Conservation (phyloP, 345 rosid genomes). For the Pistacia vera region DNA sequence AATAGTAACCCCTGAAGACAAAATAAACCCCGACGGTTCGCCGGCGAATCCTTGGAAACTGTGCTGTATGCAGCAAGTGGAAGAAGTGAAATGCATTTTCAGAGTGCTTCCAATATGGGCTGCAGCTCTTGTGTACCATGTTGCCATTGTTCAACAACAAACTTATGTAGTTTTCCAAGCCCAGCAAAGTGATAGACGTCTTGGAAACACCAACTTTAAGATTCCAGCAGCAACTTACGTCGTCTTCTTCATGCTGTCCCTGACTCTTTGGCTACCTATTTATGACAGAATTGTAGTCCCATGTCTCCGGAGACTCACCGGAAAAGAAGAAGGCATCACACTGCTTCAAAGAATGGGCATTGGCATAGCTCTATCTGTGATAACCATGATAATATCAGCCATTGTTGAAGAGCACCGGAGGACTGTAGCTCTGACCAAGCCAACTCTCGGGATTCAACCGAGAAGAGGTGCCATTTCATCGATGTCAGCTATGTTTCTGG, state of each 20-base stretch:
- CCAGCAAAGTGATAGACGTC: constrained; percentile 37
- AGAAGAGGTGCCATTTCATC: constrained; percentile 52
- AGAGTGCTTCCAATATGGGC: constrained; percentile 54
- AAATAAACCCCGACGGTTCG: constrained; percentile 47
- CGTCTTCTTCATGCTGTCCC: constrained; percentile 48
- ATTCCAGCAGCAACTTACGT: constrained; percentile 50
- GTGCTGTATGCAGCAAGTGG: constrained; percentile 59
- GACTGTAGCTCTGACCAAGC: constrained; percentile 40
- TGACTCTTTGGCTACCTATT: constrained; percentile 41
- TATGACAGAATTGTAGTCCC: constrained; percentile 48
- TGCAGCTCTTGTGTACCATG: constrained; percentile 31
- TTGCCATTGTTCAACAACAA: constrained; percentile 40
- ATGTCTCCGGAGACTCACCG: constrained; percentile 32
- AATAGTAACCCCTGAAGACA: constrained; percentile 32
- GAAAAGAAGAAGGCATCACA: constrained; percentile 52
- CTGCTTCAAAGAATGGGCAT: constrained; percentile 51
- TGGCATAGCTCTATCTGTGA: constrained; percentile 30
- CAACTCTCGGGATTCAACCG: constrained; percentile 40
- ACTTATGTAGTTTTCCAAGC: constrained; percentile 57
- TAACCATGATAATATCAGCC: constrained; percentile 41
- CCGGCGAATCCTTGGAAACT: constrained; percentile 50
- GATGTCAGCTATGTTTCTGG: constrained; percentile 46
- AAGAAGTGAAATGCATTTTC: constrained; percentile 52
- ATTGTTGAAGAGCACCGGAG: constrained; percentile 41
- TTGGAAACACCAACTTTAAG: constrained; percentile 36